A percentile compares a stretch with the other conserved stretches of the same genome.
Evolutionary conservation across 208 protist genomes (phyloP).

Genomic region (Polymyxa betae): DNA sequence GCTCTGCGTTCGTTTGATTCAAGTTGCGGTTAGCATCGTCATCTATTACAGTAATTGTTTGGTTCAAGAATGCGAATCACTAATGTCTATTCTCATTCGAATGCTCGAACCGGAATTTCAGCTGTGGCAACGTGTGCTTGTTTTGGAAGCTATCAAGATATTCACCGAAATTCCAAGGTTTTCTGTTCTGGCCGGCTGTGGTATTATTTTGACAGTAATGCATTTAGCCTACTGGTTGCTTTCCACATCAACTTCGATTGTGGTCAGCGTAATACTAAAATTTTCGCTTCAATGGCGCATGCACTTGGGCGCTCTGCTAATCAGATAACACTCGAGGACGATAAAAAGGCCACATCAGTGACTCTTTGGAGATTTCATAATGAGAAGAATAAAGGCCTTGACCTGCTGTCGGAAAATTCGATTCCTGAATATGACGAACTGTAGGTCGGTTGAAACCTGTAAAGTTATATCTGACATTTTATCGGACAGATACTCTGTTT

Average conservation of each 20-base stretch:
- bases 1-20: neutral
- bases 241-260: slow-evolving; percentile 10
- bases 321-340: slow-evolving; percentile 32
- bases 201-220: neutral
- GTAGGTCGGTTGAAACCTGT: neutral
- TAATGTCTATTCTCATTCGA: slow-evolving; percentile 33
- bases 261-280: slow-evolving; percentile 24
- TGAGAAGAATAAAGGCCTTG: slow-evolving; percentile 24
- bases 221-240: neutral
- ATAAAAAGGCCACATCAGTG: slow-evolving; percentile 19
- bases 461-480: neutral
- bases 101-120: slow-evolving; percentile 40
- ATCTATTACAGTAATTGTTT: neutral
- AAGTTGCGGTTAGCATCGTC: slow-evolving; percentile 15
- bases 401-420: neutral
- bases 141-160: slow-evolving; percentile 10
- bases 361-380: slow-evolving; percentile 28
- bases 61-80: neutral
- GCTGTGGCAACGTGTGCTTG: slow-evolving; percentile 31
- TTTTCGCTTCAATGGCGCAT: slow-evolving; percentile 22
- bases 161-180: slow-evolving; percentile 15
- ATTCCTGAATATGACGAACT: slow-evolving; percentile 45
- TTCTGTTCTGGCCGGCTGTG: neutral
- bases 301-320: slow-evolving; percentile 14
- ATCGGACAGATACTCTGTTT: neutral